phyloP scores from a whole-genome alignment of 345 rosid genomes.

The Adansonia digitata region DNA sequence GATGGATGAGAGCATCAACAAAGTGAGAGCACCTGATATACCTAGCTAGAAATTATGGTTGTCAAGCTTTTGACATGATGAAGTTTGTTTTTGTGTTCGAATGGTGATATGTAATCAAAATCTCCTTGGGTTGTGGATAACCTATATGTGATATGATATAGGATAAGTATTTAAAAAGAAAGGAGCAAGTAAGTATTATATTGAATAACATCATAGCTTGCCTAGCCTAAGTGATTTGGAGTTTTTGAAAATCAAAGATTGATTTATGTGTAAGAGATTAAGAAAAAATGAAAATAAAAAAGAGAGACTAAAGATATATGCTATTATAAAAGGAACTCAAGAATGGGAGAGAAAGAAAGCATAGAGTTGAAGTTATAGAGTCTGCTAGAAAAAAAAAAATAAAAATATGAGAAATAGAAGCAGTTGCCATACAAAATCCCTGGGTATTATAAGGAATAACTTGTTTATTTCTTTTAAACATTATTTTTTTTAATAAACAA shows the following conservation, averaged over 20 bases:
- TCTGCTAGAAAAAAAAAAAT: background rate
- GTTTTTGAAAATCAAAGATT: too few relatives aligned
- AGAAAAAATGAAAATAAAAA: too few relatives aligned
- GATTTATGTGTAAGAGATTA: too few relatives aligned
- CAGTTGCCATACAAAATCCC: background rate
- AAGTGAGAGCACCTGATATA: slow-evolving; percentile 82
- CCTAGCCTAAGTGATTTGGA: too few relatives aligned
- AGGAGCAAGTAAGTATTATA: too few relatives aligned
- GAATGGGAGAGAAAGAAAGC: slow-evolving; percentile 8
- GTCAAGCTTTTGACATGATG: slow-evolving; percentile 61
- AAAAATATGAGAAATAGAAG: background rate
- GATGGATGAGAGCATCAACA: slow-evolving; percentile 93
- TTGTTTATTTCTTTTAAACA: too few relatives aligned
- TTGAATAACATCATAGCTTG: too few relatives aligned
- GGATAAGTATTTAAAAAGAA: too few relatives aligned
- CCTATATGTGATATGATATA: background rate
- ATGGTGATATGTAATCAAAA: slow-evolving; percentile 46
- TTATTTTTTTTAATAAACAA: too few relatives aligned
- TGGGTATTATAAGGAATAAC: background rate
- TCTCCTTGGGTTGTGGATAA: background rate
- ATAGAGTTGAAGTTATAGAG: slow-evolving; percentile 37
- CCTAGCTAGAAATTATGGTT: slow-evolving; percentile 87
- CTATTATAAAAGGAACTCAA: too few relatives aligned
- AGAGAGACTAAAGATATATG: too few relatives aligned
- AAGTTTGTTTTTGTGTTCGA: background rate